Base-by-base conservation (phyloP, 768 basidiomycete species). In the Lepiota brunneoincarnata region DNA sequence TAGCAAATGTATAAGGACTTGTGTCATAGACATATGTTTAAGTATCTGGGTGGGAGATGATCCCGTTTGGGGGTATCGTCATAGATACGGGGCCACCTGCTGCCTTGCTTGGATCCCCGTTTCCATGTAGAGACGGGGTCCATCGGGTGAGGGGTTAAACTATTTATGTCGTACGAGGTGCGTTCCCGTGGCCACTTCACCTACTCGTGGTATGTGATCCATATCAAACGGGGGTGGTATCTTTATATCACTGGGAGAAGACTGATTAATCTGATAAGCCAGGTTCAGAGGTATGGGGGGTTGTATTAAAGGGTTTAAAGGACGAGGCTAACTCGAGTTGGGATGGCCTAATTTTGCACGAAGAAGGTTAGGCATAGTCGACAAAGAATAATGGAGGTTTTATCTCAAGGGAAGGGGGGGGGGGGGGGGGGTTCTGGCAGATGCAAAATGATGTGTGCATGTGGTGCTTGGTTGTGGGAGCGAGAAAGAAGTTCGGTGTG, bases 81-180 rank as follows among this genome's bases (percentile, higher is more conserved):
- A 51, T 54, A 54, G 53, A 54, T 54, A 54, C 53, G 45, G 28
- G 24, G 9, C 31, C 28, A 18, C 20, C 15, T 47, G 45, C 18
- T 47, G 45, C 11, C 17, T 47, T 47, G 45, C 17, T 47, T 15
- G 34, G 45, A 34, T 20, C 18, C 7, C 34, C 28, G 45, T 47
- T 47, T 47, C 45, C 31, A 31, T 31, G 31, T 34, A 47, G 45
- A 31, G 45, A 47, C 45, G 45, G 20, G 28, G 34, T 47, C 31
- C 35, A 34, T 31, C 26, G 26, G 45, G 31, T 4, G 45, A 20
- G 28, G 38, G 38, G 38, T n/a, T 39, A 20, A 34, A 17, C 45
- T 47, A 47, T 47, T 47, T 47, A 34, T 35, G 28, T n/a, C 45
- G 15, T 18, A 26, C 23, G 43, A 7, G 24, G 42, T 14, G 31